Conservation (phyloP, 2,329 filamentous ascomycete species). For the Pseudopithomyces chartarum region DNA sequence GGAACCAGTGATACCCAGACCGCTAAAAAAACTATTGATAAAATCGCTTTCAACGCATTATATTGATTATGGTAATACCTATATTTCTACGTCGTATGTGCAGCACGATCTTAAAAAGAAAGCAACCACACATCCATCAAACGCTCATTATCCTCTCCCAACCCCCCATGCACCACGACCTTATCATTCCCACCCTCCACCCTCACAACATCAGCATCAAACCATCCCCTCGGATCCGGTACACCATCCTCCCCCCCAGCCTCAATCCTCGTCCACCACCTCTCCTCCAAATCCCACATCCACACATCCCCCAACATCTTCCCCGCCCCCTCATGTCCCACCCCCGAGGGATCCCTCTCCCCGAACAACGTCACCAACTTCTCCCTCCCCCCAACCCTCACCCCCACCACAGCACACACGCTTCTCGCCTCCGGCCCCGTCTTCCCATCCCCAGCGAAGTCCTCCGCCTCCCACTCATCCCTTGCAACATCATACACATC, state of each 20-base stretch:
- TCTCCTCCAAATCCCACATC: constrained; percentile 48
- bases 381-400: constrained; percentile 42
- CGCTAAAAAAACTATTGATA: too few relatives aligned
- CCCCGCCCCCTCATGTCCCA: constrained; percentile 60
- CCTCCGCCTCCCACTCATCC: constrained; percentile 49
- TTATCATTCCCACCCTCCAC: constrained; percentile 35
- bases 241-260: constrained; percentile 24
- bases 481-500: constrained; percentile 60
- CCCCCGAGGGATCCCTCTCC: constrained; percentile 57
- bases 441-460: constrained; percentile 50
- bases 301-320: constrained; percentile 62
- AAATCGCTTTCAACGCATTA: too few relatives aligned
- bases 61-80: too few relatives aligned
- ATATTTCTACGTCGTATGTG: too few relatives aligned
- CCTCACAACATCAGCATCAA: constrained; percentile 55
- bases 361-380: constrained; percentile 59
- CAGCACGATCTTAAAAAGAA: constrained; percentile 26
- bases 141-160: constrained; percentile 58
- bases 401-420: constrained; percentile 53
- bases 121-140: constrained; percentile 57
- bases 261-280: constrained; percentile 41
- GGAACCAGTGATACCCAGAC: constrained; percentile 1
- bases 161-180: constrained; percentile 56
- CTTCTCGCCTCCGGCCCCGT: constrained; percentile 56
- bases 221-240: constrained; percentile 58